Evolutionary conservation across 371 early-diverging fungal genomes (phyloP), one percentile per base, ranked within the genome.

Genomic region (Apophysomyces ossiformis): DNA sequence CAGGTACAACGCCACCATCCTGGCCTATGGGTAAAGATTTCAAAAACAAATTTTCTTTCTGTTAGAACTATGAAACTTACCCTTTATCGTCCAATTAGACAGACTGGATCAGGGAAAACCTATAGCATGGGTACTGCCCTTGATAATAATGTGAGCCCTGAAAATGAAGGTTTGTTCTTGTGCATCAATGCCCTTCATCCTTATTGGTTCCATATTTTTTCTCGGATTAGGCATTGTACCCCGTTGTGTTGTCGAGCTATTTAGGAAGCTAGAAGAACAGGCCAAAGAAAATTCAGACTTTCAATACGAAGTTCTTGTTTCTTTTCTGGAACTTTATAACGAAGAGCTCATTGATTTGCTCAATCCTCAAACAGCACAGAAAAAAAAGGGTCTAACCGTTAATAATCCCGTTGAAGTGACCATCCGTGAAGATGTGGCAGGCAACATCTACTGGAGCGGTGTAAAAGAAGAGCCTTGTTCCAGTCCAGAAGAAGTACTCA

Each of bases 31-130:
- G 73, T 92, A 95, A 78, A 82, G 81, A 38, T 85, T 37, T 61
- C 66, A 26, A 5, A 41, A 58, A 12, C 60, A 43, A 26, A 6
- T 37, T 44, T 59, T 50, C 47, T 6, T n/a, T 35, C 15, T 26
- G 0, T 2, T 26, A 26, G 2, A 26, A 26, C 32, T 26, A 2
- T 26, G 32, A 26, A 26, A 26, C 32, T 26, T 26, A 15, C 6
- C 13, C 26, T 35, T 16, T 36, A 61, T 38, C 3, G 13, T 7
- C 44, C 11, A 4, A 58, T 26, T 54, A 78, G 92, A 32, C 94
- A 97, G 83, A 94, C 95, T 15, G 93, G 94, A 11, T 92, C 93
- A 15, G 98, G 98, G 57, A 99, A 99, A 85, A 99, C 99, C 7
- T 95, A 92, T 72, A 99, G 99, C 26, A 99, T 99, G 98, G 95